phyloP scores from a whole-genome alignment of 2,329 filamentous ascomycete genomes.

The Eutypella sp. region DNA sequence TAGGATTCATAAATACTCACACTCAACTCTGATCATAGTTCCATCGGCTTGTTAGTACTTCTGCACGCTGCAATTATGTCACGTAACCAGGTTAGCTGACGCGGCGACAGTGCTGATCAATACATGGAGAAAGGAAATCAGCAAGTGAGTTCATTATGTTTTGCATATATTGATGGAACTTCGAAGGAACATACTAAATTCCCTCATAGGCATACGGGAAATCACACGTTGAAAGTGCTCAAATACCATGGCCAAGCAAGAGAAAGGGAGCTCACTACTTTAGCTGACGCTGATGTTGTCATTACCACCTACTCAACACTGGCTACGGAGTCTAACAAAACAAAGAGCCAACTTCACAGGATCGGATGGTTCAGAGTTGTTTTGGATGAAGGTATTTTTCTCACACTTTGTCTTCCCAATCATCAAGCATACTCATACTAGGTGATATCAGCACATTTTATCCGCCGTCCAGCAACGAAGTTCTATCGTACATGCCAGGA shows the following conservation, averaged over 20 bases:
- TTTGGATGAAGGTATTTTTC: conserved; percentile 38
- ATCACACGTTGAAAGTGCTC: conserved; percentile 21
- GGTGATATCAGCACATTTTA: conserved; percentile 45
- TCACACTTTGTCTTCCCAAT: neutral
- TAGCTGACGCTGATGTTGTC: conserved; percentile 35
- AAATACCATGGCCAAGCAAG: conserved; percentile 34
- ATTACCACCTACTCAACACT: conserved; percentile 45
- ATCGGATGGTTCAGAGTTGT: conserved; percentile 38
- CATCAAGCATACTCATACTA: conserved; percentile 29
- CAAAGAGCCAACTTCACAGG: conserved; percentile 24
- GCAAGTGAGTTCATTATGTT: conserved; percentile 22
- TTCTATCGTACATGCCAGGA: conserved; percentile 37
- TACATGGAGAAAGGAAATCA: conserved; percentile 35
- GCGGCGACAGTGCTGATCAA: conserved; percentile 31
- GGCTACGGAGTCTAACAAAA: conserved; percentile 26
- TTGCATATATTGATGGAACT: neutral
- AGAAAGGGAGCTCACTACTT: conserved; percentile 14
- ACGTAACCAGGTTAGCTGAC: conserved; percentile 7
- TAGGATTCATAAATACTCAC: conserved; percentile 19
- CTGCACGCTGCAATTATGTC: neutral
- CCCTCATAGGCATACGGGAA: conserved; percentile 28
- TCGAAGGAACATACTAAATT: neutral
- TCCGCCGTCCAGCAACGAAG: conserved; percentile 42
- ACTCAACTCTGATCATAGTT: conserved; percentile 40
- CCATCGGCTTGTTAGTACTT: conserved; percentile 34